These are phyloP conservation scores for Talaromyces sp. DNA, from an alignment of 2,329 filamentous ascomycete species.

Conservation along the genomic window DNA sequence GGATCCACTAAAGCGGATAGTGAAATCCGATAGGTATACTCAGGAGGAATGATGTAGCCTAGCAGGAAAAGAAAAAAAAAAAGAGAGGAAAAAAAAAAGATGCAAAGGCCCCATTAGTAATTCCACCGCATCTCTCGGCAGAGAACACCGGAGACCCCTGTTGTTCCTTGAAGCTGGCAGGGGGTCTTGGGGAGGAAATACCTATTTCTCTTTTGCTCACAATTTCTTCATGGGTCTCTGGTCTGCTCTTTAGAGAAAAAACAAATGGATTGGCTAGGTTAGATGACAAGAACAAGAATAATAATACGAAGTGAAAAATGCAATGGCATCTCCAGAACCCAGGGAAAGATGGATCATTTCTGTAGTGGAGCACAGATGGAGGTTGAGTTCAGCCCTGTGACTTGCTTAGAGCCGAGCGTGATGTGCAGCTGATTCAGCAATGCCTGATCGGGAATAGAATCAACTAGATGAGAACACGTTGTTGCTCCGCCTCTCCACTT, in stretches of 20 bases:
- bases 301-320: too few relatives aligned
- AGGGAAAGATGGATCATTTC: too few relatives aligned
- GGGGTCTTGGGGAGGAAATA: too few relatives aligned
- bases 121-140: slow-evolving; percentile 13
- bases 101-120: slow-evolving; percentile 22
- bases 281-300: too few relatives aligned
- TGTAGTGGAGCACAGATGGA: background rate
- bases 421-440: slow-evolving; percentile 19
- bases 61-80: slow-evolving; percentile 7
- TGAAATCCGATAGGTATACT: slow-evolving; percentile 14
- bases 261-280: background rate
- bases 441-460: slow-evolving; percentile 17
- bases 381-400: slow-evolving; percentile 25
- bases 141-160: slow-evolving; percentile 12
- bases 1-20: slow-evolving; percentile 12
- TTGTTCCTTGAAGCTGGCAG: background rate
- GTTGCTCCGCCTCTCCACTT: slow-evolving; percentile 23
- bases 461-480: slow-evolving; percentile 33
- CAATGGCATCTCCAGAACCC: too few relatives aligned
- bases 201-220: too few relatives aligned
- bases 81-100: slow-evolving; percentile 1
- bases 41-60: slow-evolving; percentile 26
- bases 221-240: too few relatives aligned
- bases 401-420: slow-evolving; percentile 5
- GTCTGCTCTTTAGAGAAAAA: too few relatives aligned